phyloP scores from a whole-genome alignment of 164 flowering plant species.

The Tetracentron sinense region DNA sequence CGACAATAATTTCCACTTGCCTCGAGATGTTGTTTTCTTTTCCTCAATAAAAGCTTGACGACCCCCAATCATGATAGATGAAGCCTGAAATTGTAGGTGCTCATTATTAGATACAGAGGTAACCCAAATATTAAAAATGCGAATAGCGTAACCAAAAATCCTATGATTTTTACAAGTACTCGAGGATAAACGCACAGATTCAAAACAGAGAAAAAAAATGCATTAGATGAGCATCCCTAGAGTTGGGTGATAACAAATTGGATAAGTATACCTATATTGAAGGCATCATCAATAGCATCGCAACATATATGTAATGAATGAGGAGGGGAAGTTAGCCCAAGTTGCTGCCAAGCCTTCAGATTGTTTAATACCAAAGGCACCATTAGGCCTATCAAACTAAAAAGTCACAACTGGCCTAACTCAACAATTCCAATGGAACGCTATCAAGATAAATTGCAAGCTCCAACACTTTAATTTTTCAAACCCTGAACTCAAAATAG shows the following conservation, averaged over 20 bases:
- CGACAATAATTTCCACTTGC: slow-evolving; percentile 28
- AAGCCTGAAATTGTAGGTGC: slow-evolving; percentile 39
- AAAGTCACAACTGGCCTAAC: not conserved
- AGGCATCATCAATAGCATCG: no score
- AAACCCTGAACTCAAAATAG: no score
- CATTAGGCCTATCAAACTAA: not conserved
- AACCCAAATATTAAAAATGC: not conserved
- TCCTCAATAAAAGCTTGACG: slow-evolving; percentile 60
- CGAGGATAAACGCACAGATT: no score
- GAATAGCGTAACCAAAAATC: not conserved
- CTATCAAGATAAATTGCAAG: not conserved
- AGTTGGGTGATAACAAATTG: no score
- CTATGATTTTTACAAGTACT: not conserved
- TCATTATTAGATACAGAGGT: not conserved
- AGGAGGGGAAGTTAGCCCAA: no score
- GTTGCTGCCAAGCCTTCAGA: no score
- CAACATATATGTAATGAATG: no score
- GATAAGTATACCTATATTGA: no score
- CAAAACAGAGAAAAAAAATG: not conserved
- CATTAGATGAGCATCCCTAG: no score
- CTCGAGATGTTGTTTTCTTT: slow-evolving; percentile 68
- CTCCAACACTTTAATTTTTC: no score
- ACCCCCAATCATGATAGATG: slow-evolving; percentile 51
- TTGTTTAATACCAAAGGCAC: no score
- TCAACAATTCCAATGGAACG: not conserved